phyloP scores from a whole-genome alignment of 805 yeast genomes.

The Candida silvicultrix region DNA sequence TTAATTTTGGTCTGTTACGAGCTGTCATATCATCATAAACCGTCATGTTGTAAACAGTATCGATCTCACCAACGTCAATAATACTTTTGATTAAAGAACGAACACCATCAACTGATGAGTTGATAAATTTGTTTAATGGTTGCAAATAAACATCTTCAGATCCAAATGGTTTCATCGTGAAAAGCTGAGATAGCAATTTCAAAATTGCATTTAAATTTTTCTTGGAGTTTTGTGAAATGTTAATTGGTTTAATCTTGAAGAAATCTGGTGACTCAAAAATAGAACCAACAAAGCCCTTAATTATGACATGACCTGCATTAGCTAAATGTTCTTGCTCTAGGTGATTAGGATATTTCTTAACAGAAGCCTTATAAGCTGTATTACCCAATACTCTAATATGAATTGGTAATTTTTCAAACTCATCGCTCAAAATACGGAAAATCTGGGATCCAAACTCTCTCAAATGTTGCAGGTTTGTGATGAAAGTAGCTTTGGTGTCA shows the following conservation, averaged over 20 bases:
- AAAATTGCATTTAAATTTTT: constrained; percentile 53
- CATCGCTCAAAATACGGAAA: constrained; percentile 42
- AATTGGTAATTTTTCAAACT: constrained; percentile 42
- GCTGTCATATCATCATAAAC: constrained; percentile 65
- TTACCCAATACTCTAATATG: constrained; percentile 53
- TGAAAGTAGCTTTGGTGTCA: constrained; percentile 63
- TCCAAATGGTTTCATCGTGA: constrained; percentile 62
- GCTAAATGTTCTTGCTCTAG: constrained; percentile 54
- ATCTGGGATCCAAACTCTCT: constrained; percentile 66
- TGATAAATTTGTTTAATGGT: constrained; percentile 72
- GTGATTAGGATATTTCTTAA: constrained; percentile 49
- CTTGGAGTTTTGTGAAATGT: constrained; percentile 9
- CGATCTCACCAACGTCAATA: constrained; percentile 51
- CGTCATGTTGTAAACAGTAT: constrained; percentile 51
- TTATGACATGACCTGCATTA: constrained; percentile 60
- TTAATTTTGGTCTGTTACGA: constrained; percentile 41
- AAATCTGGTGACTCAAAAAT: constrained; percentile 48
- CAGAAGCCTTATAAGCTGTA: constrained; percentile 32
- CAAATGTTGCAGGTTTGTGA: constrained; percentile 64
- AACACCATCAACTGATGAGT: constrained; percentile 40
- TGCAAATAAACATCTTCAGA: constrained; percentile 59
- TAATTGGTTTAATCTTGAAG: constrained; percentile 40
- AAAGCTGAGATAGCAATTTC: constrained; percentile 57
- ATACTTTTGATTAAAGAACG: constrained; percentile 38
- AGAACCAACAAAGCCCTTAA: constrained; percentile 43